Base-by-base conservation (phyloP, 768 basidiomycete species). In the Hericium erinaceus region DNA sequence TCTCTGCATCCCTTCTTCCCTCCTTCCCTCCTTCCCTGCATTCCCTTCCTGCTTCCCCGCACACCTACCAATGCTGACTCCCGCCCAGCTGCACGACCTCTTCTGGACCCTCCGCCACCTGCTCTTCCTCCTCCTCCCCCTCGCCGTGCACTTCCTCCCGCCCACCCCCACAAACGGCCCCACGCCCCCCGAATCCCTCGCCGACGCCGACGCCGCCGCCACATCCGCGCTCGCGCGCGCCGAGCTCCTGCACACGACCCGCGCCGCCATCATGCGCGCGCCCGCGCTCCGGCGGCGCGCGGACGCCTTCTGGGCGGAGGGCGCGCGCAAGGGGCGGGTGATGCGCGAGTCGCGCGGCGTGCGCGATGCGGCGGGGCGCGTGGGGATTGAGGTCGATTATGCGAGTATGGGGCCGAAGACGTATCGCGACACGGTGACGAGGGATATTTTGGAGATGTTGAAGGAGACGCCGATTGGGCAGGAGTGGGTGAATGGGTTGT, bases 51-150 rank as follows among this genome's bases (percentile, higher is more conserved):
- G 33, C 24, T 4, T 22, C 22, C 22, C 22, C 22, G 22, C 22
- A 22, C 2, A 22, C 22, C 22, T 2, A 2, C 22, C 22, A 13
- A 13, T 16, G 39, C 15, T 55, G n/a, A 40, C 55, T 1, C 48
- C 33, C 49, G 24, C 16, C 33, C 48, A 63, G 62, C 58, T 57
- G 57, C 62, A 63, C 55, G 62, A 61, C 49, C 22, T 44, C 1
- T 54, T 57, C 40, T 63, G 60, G 57, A 38, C 55, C 46, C 38
- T 57, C 24, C 62, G 62, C n/a, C 60, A 63, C 48, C 54, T 33
- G 20, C 52, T 61, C 37, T 61, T 61, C 53, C 52, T 63, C 57
- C 39, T 49, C 18, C 57, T 63, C 54, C 62, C 57, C 0, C 46
- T 58, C n/a, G 40, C 53, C 5, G 18, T 61, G 22, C 60, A 58